A percentile compares a stretch with the other conserved stretches of the same genome.
Conservation (phyloP, 2,329 filamentous ascomycete species). For the Colletotrichum gloeosporioides region DNA sequence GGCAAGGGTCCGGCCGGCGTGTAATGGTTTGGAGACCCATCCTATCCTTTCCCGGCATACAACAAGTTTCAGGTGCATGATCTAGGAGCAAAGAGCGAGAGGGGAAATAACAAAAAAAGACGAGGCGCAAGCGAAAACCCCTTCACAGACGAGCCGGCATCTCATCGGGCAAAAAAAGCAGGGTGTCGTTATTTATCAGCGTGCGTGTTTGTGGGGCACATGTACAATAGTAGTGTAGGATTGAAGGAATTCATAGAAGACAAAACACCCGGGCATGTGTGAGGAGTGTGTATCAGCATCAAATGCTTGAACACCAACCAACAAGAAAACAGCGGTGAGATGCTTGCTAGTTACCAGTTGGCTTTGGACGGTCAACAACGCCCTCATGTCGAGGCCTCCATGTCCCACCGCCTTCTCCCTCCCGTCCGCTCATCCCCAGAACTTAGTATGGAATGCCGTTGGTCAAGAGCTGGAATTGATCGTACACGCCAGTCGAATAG, state of each 20-base stretch:
- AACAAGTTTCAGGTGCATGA: background rate
- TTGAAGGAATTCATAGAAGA: background rate
- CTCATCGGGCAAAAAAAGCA: background rate
- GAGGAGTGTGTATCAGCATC: background rate
- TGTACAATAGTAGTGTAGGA: background rate
- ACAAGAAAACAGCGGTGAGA: background rate
- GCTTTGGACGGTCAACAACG: background rate
- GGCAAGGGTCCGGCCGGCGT: background rate
- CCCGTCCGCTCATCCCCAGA: background rate
- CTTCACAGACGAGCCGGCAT: background rate
- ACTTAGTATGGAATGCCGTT: slow-evolving; percentile 92
- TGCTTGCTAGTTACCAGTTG: background rate
- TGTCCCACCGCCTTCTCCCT: background rate
- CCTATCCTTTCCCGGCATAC: background rate
- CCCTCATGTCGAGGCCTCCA: background rate
- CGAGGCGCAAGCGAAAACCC: background rate
- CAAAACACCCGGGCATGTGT: background rate
- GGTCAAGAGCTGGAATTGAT: slow-evolving; percentile 96
- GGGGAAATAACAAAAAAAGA: background rate
- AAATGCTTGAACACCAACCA: background rate
- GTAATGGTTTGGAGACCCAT: background rate
- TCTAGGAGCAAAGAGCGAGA: background rate
- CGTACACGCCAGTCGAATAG: slow-evolving; percentile 92
- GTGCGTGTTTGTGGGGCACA: background rate
- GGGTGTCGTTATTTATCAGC: background rate